These are phyloP conservation scores for Fusarium sp. DNA, from an alignment of 2,329 filamentous ascomycete species.

Conservation along the genomic window DNA sequence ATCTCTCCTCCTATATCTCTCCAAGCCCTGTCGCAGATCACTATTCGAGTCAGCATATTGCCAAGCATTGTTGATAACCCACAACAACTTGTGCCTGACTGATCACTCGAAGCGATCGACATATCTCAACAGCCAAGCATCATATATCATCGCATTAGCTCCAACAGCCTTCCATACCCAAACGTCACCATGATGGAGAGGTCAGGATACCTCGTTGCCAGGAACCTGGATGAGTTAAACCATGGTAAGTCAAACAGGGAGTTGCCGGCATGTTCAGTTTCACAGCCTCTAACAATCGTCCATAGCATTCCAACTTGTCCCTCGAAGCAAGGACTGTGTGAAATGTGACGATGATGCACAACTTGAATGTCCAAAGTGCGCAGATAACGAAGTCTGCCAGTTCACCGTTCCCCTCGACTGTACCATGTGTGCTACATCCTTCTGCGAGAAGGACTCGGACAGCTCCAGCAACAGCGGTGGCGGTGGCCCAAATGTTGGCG, in stretches of 20 bases:
- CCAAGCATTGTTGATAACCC: slow-evolving; percentile 23
- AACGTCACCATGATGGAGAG: slow-evolving; percentile 38
- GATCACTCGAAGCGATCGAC: slow-evolving; percentile 42
- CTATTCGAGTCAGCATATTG: slow-evolving; percentile 11
- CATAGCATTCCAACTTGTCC: slow-evolving; percentile 49
- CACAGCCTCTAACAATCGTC: slow-evolving; percentile 12
- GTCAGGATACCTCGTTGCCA: slow-evolving; percentile 33
- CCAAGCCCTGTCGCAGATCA: slow-evolving; percentile 16
- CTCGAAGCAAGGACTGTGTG: slow-evolving; percentile 55
- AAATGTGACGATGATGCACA: slow-evolving; percentile 54
- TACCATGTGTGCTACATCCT: slow-evolving; percentile 56
- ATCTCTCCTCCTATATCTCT: slow-evolving; percentile 3
- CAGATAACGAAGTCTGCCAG: slow-evolving; percentile 53
- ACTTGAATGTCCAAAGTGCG: slow-evolving; percentile 58
- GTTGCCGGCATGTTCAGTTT: neutral
- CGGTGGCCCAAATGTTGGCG: slow-evolving; percentile 74
- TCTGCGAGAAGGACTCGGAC: slow-evolving; percentile 51
- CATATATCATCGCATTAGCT: slow-evolving; percentile 6
- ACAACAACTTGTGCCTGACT: slow-evolving; percentile 17
- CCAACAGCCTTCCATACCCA: neutral
- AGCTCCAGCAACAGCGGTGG: slow-evolving; percentile 36
- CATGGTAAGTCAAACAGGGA: slow-evolving; percentile 40
- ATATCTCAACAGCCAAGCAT: slow-evolving; percentile 14
- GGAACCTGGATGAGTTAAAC: slow-evolving; percentile 45
- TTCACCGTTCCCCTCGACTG: slow-evolving; percentile 58